Evolutionary conservation across 805 yeast genomes (phyloP).

Genomic region (Pichia ethanolica): DNA sequence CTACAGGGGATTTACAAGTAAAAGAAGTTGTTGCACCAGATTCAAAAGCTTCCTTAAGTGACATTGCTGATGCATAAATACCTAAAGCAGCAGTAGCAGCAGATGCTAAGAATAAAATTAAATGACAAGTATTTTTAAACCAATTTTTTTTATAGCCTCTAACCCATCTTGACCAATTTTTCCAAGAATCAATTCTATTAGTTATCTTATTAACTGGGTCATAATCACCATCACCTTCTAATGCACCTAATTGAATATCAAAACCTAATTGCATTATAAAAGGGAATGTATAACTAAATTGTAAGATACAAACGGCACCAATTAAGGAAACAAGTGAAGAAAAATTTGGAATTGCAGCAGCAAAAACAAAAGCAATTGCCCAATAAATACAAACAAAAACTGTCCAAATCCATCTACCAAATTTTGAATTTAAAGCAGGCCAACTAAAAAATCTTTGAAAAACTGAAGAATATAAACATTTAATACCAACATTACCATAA

Average conservation of each 20-base stretch:
- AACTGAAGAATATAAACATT: slow-evolving; percentile 34
- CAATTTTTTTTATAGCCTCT: slow-evolving; percentile 9
- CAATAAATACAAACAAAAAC: slow-evolving; percentile 33
- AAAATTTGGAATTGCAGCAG: slow-evolving; percentile 39
- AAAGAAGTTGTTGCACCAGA: slow-evolving; percentile 5
- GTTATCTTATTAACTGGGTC: slow-evolving; percentile 2
- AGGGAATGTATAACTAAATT: slow-evolving; percentile 41
- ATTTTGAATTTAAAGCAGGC: slow-evolving; percentile 28
- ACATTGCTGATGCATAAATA: slow-evolving; percentile 6
- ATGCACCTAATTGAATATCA: slow-evolving; percentile 6
- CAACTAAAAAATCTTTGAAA: slow-evolving; percentile 27
- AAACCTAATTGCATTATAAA: slow-evolving; percentile 13
- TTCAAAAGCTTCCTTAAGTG: slow-evolving; percentile 2
- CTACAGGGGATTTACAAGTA: slow-evolving; percentile 7
- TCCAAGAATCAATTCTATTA: slow-evolving; percentile 7
- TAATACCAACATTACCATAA: slow-evolving; percentile 41
- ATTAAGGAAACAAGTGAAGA: slow-evolving; percentile 31
- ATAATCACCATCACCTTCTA: slow-evolving; percentile 6
- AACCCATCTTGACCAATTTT: slow-evolving; percentile 4
- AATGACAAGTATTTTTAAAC: slow-evolving; percentile 5
- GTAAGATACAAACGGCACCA: slow-evolving; percentile 38
- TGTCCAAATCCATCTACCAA: slow-evolving; percentile 32
- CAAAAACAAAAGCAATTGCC: slow-evolving; percentile 37
- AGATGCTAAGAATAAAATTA: slow-evolving; percentile 5
- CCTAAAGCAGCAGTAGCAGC: slow-evolving; percentile 7